phyloP scores from a whole-genome alignment of 306 rosid species.

The Acacia confusa region DNA sequence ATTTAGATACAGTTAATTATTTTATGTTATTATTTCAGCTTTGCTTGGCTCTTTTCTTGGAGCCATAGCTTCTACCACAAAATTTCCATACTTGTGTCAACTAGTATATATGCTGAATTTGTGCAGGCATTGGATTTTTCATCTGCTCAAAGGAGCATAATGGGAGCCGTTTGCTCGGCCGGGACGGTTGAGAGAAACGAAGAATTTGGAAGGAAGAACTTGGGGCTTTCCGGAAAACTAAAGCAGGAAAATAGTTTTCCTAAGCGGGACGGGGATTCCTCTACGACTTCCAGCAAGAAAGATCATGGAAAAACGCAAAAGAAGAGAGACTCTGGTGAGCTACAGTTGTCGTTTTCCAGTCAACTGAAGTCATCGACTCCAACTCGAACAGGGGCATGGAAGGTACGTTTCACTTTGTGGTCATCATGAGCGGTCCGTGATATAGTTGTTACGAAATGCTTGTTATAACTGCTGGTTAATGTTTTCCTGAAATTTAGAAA shows the following conservation, averaged over 20 bases:
- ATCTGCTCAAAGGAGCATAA: constrained; percentile 20
- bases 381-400: constrained; percentile 29
- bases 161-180: constrained; percentile 85
- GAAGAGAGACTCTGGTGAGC: constrained; percentile 36
- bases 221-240: constrained; percentile 53
- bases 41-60: neutral
- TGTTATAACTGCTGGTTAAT: neutral
- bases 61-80: neutral
- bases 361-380: constrained; percentile 43
- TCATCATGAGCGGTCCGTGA: neutral
- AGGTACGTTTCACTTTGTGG: constrained; percentile 39
- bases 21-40: neutral
- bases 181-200: constrained; percentile 47
- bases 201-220: constrained; percentile 32
- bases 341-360: constrained; percentile 36
- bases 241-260: constrained; percentile 34
- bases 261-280: constrained; percentile 29
- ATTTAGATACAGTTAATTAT: neutral
- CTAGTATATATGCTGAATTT: constrained; percentile 17
- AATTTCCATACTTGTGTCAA: neutral
- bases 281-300: constrained; percentile 35
- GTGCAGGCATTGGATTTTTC: constrained; percentile 17
- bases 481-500: neutral
- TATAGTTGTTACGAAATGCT: neutral
- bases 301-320: constrained; percentile 35